These are phyloP conservation scores for Eucalyptus sideroxylon DNA, from an alignment of 345 rosid species.

Conservation along the genomic window DNA sequence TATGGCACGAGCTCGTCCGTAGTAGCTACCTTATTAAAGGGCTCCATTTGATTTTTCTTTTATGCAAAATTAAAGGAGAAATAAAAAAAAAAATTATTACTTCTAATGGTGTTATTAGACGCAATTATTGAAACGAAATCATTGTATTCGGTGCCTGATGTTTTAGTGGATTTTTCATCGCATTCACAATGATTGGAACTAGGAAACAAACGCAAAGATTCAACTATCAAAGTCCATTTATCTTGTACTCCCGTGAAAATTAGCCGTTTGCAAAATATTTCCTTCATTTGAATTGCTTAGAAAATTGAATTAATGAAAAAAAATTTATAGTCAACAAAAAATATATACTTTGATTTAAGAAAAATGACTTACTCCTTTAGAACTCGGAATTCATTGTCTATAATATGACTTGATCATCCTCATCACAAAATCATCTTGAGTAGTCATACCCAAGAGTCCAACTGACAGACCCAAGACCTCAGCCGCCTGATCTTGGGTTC, in stretches of 20 bases:
- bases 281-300: background rate
- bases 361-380: background rate
- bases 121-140: background rate
- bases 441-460: background rate
- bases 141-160: too few relatives aligned
- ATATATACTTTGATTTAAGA: too few relatives aligned
- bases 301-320: background rate
- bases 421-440: accelerated
- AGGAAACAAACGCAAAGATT: background rate
- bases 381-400: too few relatives aligned
- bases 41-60: background rate
- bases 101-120: background rate
- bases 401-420: background rate
- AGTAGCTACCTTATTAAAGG: background rate
- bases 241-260: background rate
- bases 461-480: too few relatives aligned
- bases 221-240: background rate
- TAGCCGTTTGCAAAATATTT: too few relatives aligned
- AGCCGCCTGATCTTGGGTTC: background rate
- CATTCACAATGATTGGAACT: background rate
- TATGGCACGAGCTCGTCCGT: background rate
- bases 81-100: too few relatives aligned
- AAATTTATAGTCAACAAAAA: background rate
- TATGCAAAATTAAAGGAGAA: too few relatives aligned
- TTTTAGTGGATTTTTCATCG: background rate